phyloP scores from a whole-genome alignment of 2,329 filamentous ascomycete species.

The Macrophomina pseudophaseolina region DNA sequence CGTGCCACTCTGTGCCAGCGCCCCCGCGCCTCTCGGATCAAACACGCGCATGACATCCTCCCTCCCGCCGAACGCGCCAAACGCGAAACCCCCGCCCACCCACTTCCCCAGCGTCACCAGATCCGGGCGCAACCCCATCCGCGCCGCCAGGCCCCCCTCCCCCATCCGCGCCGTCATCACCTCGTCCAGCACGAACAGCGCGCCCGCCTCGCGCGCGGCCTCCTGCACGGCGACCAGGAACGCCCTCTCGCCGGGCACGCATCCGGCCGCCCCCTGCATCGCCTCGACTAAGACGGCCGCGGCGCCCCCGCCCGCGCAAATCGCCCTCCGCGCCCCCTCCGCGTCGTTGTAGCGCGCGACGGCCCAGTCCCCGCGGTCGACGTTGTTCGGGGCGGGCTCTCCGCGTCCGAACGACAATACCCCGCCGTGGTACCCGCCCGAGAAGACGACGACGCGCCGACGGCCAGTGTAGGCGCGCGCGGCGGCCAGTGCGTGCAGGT shows the following conservation, averaged over 20 bases:
- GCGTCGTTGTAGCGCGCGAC: slow-evolving; percentile 68
- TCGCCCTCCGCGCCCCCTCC: slow-evolving; percentile 49
- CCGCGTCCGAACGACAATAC: slow-evolving; percentile 54
- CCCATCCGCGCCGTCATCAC: slow-evolving; percentile 70
- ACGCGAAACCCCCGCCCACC: slow-evolving; percentile 68
- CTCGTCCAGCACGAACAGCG: slow-evolving; percentile 71
- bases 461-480: slow-evolving; percentile 56
- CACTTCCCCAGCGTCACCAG: slow-evolving; percentile 70
- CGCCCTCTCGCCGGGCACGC: slow-evolving; percentile 54
- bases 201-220: slow-evolving; percentile 55
- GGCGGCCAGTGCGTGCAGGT: slow-evolving; percentile 35
- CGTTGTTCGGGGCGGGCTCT: slow-evolving; percentile 50
- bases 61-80: slow-evolving; percentile 70
- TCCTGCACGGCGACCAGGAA: slow-evolving; percentile 61
- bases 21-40: slow-evolving; percentile 52
- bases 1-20: slow-evolving; percentile 64
- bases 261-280: slow-evolving; percentile 69
- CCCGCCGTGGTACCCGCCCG: slow-evolving; percentile 60
- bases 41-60: slow-evolving; percentile 64
- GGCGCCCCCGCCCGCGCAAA: slow-evolving; percentile 52
- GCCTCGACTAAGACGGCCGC: slow-evolving; percentile 70
- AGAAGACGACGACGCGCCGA: slow-evolving; percentile 58
- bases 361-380: slow-evolving; percentile 62
- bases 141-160: slow-evolving; percentile 55
- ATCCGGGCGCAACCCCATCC: slow-evolving; percentile 59